Evolutionary conservation across 2,329 filamentous ascomycete genomes (phyloP), one percentile per base, ranked within the genome.

Genomic region (Beauveria rudraprayagi): DNA sequence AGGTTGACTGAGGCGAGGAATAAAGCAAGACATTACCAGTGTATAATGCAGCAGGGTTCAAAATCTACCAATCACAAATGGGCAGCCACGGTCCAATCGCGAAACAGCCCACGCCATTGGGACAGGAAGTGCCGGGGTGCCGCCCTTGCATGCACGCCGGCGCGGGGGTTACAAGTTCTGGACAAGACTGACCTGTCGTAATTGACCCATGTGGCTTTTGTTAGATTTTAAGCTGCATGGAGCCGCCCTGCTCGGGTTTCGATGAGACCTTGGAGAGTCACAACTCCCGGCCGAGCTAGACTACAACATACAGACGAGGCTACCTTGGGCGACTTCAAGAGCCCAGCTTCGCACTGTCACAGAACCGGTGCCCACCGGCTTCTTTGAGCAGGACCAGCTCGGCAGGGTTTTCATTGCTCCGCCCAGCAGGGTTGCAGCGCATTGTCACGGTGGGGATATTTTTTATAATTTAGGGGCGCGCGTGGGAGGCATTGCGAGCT

Each of bases 141-240:
- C 34, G 56, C 56, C 56, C 56, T 58, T 58, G 46, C 56, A 58
- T 58, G 56, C 56, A 51, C 30, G 46, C 34, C 46, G 26, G 30
- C 46, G 37, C 19, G 37, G 47, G 47, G 56, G 24, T 34, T 30
- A 40, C 40, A 16, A 51, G 22, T 19, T 37, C n/a, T 56, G 30
- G 43, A 37, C 41, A 26, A n/a, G 46, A 51, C 46, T 58, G 56
- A 59, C 56, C 46, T 59, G 56, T 59, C 56, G 52, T 52, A 44
- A 59, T 44, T 52, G 37, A 22, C 37, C 56, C 55, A 57, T 57
- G 55, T 57, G 55, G 55, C 44, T 57, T 48, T 51, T 10, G 28
- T 47, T 17, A 59, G 47, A 34, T 59, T 37, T 34, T n/a, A 37
- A 51, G 37, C 46, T 58, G 56, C 46, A 24, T 24, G 24, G 40